Conservation (phyloP, 306 rosid species). For the Prunus mira region DNA sequence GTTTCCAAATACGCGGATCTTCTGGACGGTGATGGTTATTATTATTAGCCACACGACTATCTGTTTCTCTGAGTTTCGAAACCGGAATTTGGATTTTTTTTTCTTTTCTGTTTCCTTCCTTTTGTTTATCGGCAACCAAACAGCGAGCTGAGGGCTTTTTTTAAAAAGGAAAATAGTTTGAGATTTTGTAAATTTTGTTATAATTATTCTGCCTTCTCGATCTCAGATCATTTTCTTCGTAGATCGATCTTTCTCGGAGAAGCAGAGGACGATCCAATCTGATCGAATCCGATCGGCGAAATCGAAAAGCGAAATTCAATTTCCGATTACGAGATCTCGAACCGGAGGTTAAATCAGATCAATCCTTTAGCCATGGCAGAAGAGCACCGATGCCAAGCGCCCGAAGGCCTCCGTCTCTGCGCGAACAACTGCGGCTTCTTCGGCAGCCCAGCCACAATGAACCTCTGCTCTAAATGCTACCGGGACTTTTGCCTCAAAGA, state of each 20-base stretch:
- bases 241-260: background rate
- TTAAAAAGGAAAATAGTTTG: background rate
- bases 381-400: slow-evolving; percentile 84
- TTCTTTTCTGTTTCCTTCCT: background rate
- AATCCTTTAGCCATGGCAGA: slow-evolving; percentile 59
- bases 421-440: slow-evolving; percentile 94
- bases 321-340: background rate
- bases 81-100: background rate
- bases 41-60: background rate
- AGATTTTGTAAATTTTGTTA: background rate
- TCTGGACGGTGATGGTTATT: background rate
- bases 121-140: slow-evolving; percentile 5
- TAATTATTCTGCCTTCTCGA: background rate
- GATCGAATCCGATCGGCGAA: background rate
- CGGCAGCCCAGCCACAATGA: slow-evolving; percentile 85
- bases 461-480: slow-evolving; percentile 92
- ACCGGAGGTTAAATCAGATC: background rate
- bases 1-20: background rate
- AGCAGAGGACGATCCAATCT: background rate
- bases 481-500: slow-evolving; percentile 54
- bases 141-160: background rate
- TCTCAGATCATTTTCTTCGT: background rate
- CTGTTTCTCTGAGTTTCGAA: background rate
- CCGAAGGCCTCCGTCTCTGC: slow-evolving; percentile 83
- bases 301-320: background rate